Evolutionary conservation across 805 yeast species (phyloP).

Genomic region (Metschnikowia chrysomelidarum): DNA sequence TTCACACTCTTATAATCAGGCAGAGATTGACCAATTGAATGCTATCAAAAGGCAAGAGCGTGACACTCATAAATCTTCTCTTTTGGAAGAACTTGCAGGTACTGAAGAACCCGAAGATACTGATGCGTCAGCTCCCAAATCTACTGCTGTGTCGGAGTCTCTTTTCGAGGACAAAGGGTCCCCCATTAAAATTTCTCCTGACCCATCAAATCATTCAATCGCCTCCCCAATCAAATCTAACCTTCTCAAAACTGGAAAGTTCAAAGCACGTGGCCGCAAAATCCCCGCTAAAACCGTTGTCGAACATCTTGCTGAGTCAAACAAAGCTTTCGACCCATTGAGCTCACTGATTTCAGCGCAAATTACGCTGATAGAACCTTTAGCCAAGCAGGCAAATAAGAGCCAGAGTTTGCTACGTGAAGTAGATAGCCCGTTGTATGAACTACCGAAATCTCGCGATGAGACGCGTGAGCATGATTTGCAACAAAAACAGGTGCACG

Average conservation of each 20-base stretch:
- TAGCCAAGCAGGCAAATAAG: conserved; percentile 13
- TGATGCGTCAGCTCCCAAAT: conserved; percentile 15
- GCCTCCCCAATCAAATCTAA: conserved; percentile 12
- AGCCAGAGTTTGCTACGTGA: conserved; percentile 41
- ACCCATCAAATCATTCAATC: background rate
- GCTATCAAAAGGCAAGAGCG: conserved; percentile 38
- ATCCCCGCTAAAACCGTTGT: conserved; percentile 29
- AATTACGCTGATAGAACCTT: background rate
- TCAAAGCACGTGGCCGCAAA: conserved; percentile 30
- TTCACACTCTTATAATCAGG: conserved; percentile 17
- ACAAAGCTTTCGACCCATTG: conserved; percentile 17
- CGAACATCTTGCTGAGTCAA: conserved; percentile 24
- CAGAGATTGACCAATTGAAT: conserved; percentile 21
- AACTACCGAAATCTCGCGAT: conserved; percentile 15
- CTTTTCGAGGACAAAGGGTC: conserved; percentile 36
- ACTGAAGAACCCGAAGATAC: conserved; percentile 11
- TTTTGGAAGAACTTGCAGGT: conserved; percentile 18
- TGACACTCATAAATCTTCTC: conserved; percentile 24
- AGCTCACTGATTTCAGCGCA: conserved; percentile 22
- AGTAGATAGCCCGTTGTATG: conserved; percentile 55
- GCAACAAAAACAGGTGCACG: too few relatives aligned
- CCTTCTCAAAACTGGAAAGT: conserved; percentile 27
- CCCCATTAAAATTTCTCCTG: conserved; percentile 22
- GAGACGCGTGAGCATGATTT: too few relatives aligned
- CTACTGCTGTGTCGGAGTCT: conserved; percentile 22